These are phyloP conservation scores for Croton laevigatus DNA, from an alignment of 441 rosid genomes.

Conservation along the genomic window DNA sequence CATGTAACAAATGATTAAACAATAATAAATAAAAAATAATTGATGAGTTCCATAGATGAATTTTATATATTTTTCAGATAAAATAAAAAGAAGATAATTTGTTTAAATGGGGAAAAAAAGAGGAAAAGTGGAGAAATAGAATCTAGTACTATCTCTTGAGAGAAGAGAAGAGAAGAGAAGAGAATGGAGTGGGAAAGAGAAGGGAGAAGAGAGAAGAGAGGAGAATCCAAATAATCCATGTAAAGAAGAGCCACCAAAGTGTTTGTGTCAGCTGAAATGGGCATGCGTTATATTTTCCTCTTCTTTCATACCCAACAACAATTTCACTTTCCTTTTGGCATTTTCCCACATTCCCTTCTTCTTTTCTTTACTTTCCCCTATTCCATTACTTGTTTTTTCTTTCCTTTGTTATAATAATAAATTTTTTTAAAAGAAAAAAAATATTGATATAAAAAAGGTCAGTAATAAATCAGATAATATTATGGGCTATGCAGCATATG, in stretches of 20 bases:
- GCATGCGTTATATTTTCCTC: conserved; percentile 30
- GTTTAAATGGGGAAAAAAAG: conserved; percentile 1
- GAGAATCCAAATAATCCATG: conserved; percentile 36
- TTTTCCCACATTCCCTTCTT: conserved; percentile 26
- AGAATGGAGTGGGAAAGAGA: conserved; percentile 39
- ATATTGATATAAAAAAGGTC: too few relatives aligned
- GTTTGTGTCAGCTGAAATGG: conserved; percentile 33
- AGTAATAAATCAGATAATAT: not conserved
- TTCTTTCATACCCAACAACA: conserved; percentile 27
- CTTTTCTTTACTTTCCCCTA: too few relatives aligned
- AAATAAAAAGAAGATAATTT: too few relatives aligned
- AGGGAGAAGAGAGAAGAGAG: conserved; percentile 40
- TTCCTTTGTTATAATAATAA: not conserved
- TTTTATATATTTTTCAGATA: too few relatives aligned
- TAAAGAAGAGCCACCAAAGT: conserved; percentile 40
- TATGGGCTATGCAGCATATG: too few relatives aligned
- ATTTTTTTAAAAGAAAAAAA: too few relatives aligned
- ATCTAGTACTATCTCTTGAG: conserved; percentile 51
- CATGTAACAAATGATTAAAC: too few relatives aligned
- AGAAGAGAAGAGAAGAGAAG: conserved; percentile 48
- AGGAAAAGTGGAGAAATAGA: conserved; percentile 30
- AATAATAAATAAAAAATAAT: too few relatives aligned
- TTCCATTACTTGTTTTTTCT: not conserved
- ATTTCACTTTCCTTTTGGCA: conserved; percentile 25
- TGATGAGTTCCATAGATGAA: too few relatives aligned